Evolutionary conservation across 1,284 basidiomycete species (phyloP).

Genomic region (Boletus subluridellus): DNA sequence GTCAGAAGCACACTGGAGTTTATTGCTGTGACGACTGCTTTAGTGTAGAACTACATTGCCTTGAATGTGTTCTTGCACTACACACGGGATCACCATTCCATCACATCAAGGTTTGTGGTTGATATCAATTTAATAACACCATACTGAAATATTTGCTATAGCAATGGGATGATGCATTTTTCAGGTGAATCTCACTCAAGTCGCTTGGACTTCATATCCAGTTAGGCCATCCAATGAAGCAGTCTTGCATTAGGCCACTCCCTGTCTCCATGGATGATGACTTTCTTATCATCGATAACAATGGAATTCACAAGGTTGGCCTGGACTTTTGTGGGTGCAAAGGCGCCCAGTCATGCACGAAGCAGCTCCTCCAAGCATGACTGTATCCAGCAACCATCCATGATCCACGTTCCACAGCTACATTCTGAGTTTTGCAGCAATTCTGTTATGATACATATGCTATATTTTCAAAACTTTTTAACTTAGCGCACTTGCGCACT

Average conservation of each 20-base stretch:
- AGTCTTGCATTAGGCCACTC: background rate
- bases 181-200: background rate
- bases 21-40: too few species aligned
- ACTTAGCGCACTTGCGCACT: too few species aligned
- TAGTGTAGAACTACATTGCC: too few species aligned
- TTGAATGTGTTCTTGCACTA: too few species aligned
- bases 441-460: too few species aligned
- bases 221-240: background rate
- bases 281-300: constrained; percentile 3
- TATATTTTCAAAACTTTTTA: too few species aligned
- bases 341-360: background rate
- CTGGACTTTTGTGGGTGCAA: constrained; percentile 8
- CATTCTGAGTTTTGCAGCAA: constrained; percentile 16
- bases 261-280: background rate
- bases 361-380: background rate
- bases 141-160: background rate
- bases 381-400: constrained; percentile 3
- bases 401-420: constrained; percentile 16
- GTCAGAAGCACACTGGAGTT: too few species aligned
- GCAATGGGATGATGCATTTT: background rate
- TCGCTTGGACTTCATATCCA: background rate
- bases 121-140: too few species aligned
- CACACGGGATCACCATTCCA: too few species aligned
- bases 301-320: background rate
- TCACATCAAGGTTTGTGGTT: too few species aligned